phyloP scores from a whole-genome alignment of 371 early-diverging fungal genomes.

The Choanephora cucurbitarum region DNA sequence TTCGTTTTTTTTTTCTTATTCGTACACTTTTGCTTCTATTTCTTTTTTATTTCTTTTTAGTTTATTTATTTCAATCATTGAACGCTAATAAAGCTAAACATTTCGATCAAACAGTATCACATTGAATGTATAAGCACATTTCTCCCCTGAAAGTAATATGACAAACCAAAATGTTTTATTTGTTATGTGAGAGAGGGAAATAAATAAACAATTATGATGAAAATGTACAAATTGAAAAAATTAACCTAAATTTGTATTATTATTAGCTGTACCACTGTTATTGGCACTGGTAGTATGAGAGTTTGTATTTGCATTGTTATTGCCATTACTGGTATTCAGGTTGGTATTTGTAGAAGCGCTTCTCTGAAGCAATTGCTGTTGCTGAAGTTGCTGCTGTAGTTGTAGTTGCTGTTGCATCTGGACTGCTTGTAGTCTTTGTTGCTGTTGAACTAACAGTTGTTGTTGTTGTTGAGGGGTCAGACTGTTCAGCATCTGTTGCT shows the following conservation, averaged over 20 bases:
- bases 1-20: no score
- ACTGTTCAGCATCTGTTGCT: conserved; percentile 8
- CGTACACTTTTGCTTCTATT: neutral
- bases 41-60: neutral
- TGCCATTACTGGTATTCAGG: conserved; percentile 15
- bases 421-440: conserved; percentile 20
- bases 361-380: conserved; percentile 10
- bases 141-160: neutral
- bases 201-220: neutral
- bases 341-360: neutral
- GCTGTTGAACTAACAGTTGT: conserved; percentile 15
- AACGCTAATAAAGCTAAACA: neutral
- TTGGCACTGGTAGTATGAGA: conserved; percentile 13
- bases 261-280: conserved; percentile 15
- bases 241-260: conserved; percentile 11
- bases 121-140: conserved; percentile 3
- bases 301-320: conserved; percentile 20
- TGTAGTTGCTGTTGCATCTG: conserved; percentile 23
- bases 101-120: neutral
- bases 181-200: neutral
- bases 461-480: conserved; percentile 13
- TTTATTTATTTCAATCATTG: conserved; percentile 1
- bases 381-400: conserved; percentile 24
- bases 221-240: conserved; percentile 1
- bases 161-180: neutral